Evolutionary conservation across 129 eudicot genomes (phyloP), one percentile per base, ranked within the genome.

Genomic region (Tagetes erecta): DNA sequence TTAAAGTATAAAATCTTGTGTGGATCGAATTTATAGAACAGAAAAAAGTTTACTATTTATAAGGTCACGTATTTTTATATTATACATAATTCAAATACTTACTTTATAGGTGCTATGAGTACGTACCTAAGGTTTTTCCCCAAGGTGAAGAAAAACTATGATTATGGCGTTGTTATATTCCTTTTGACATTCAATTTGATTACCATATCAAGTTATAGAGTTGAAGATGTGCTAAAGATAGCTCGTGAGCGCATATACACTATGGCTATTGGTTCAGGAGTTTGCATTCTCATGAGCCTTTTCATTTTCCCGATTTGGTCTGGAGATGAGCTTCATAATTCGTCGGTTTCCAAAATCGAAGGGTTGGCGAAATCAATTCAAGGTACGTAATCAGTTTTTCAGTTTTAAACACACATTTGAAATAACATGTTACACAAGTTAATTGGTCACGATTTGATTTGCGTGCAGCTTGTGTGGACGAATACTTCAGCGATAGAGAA

Each of bases 401-500:
- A 3, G 59, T 20, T 20, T 20, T 20, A 20, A 20, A 20, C 27
- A 20, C 27, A 20, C 27, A 20, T 55, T 55, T 55, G 35, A 55
- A 20, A 27, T 55, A 27, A 20, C 6, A 53, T 14, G 34, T 53
- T 53, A 53, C 59, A 53, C 1, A 14, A 8, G 10, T 45, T 20
- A 20, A 20, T 20, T 45, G 50, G 50, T 45, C 50, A 45, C 50
- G 0, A 2, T 8, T 7, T 9, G 1, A 5, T 68, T 40, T 51
- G 3, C n/a, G 2, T 71, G 72, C 73, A 78, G 86, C 78, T 30
- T 79, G 86, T 83, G 86, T 83, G 6, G 58, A 79, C 13, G 83
- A 79, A 65, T 83, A 83, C 76, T 91, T 94, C 71, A 80, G 78
- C 14, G 84, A 83, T 4, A 80, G 80, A 31, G 87, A 84, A 38